Evolutionary conservation across 1,284 basidiomycete species (phyloP).

Genomic region (Paramarasmius palmivorus): DNA sequence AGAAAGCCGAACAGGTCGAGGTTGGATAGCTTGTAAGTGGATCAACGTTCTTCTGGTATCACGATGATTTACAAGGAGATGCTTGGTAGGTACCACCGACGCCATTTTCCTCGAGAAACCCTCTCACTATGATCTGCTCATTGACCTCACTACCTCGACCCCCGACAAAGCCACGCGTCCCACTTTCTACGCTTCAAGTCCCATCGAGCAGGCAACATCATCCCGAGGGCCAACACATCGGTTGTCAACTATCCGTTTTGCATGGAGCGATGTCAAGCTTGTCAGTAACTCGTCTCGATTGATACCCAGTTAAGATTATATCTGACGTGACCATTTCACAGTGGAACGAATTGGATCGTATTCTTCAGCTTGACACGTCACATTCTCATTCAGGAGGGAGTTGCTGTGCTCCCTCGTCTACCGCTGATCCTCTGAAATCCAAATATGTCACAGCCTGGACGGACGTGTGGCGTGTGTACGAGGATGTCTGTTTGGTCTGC

Average conservation of each 20-base stretch:
- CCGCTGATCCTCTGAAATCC: slow-evolving; percentile 27
- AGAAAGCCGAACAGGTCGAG: slow-evolving; percentile 57
- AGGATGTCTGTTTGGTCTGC: slow-evolving; percentile 78
- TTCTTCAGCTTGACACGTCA: slow-evolving; percentile 54
- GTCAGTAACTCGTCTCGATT: slow-evolving; percentile 35
- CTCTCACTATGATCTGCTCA: slow-evolving; percentile 70
- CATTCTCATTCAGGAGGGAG: slow-evolving; percentile 20
- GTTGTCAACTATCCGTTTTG: slow-evolving; percentile 65
- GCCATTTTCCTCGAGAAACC: slow-evolving; percentile 80
- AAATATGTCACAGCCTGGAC: slow-evolving; percentile 54
- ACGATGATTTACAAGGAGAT: background rate
- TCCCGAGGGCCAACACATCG: slow-evolving; percentile 46
- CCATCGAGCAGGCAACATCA: slow-evolving; percentile 33
- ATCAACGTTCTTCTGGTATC: background rate
- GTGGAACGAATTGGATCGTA: slow-evolving; percentile 75
- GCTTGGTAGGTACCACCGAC: slow-evolving; percentile 64
- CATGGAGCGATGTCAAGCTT: slow-evolving; percentile 78
- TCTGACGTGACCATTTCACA: slow-evolving; percentile 23
- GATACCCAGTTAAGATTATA: background rate
- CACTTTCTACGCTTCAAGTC: slow-evolving; percentile 60
- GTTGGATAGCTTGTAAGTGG: slow-evolving; percentile 75
- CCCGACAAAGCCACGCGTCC: slow-evolving; percentile 61
- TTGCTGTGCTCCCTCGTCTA: slow-evolving; percentile 36
- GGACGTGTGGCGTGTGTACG: slow-evolving; percentile 78
- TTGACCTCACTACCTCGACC: slow-evolving; percentile 71